phyloP scores from a whole-genome alignment of 306 rosid species.

The Crataegus laevigata region DNA sequence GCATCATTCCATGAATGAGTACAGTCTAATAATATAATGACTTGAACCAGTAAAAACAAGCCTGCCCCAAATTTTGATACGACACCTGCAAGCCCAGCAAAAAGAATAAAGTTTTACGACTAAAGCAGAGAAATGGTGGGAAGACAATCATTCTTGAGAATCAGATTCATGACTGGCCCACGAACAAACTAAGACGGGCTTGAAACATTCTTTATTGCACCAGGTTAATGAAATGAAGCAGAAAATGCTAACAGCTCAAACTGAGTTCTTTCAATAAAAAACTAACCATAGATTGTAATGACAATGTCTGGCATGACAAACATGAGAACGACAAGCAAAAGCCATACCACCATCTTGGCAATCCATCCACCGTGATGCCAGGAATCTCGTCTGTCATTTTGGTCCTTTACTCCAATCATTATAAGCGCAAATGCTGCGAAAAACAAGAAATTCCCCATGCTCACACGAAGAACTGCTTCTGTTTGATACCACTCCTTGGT shows the following conservation, averaged over 20 bases:
- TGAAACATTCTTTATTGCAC: neutral
- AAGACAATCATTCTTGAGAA: neutral
- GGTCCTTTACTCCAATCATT: slow-evolving; percentile 95
- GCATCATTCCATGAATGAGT: slow-evolving; percentile 91
- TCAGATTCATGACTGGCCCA: neutral
- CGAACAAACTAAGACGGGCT: neutral
- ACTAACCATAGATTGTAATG: slow-evolving; percentile 60
- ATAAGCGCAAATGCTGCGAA: slow-evolving; percentile 63
- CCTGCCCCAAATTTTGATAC: slow-evolving; percentile 93
- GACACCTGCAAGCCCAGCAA: slow-evolving; percentile 40
- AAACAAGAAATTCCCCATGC: slow-evolving; percentile 88
- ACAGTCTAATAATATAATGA: slow-evolving; percentile 73
- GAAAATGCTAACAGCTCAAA: neutral
- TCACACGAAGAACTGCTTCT: slow-evolving; percentile 90
- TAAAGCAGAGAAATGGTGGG: neutral
- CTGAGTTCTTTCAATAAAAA: neutral
- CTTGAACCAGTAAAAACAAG: slow-evolving; percentile 83
- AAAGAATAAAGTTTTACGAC: neutral
- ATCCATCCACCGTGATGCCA: slow-evolving; percentile 99
- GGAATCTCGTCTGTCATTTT: slow-evolving; percentile 82
- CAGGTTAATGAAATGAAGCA: slow-evolving; percentile 4
- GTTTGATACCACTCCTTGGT: slow-evolving; percentile 76
- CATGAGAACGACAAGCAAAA: slow-evolving; percentile 65
- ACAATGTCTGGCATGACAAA: slow-evolving; percentile 73
- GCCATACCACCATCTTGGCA: slow-evolving; percentile 69